Conservation (phyloP, 1,284 basidiomycete genomes). For the Irpex lacteus region DNA sequence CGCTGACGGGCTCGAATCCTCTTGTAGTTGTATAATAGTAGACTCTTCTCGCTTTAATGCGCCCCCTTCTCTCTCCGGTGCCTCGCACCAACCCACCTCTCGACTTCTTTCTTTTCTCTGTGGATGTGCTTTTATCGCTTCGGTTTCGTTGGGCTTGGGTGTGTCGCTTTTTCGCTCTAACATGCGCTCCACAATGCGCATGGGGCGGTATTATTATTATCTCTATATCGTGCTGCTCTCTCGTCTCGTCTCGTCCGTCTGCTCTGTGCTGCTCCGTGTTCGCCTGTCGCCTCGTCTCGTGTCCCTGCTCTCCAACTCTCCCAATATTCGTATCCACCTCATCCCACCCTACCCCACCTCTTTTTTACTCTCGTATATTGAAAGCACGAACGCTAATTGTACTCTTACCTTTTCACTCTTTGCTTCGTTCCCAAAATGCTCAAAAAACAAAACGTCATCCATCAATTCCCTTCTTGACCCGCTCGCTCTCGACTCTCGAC, state of each 20-base stretch:
- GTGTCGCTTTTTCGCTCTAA: background rate
- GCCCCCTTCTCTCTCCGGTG: background rate
- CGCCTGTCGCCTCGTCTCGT: background rate
- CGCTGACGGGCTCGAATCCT: conserved; percentile 5
- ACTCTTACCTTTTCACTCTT: background rate
- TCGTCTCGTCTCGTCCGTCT: background rate
- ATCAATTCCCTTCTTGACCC: too few species aligned
- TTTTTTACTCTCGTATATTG: background rate
- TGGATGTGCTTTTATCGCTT: background rate
- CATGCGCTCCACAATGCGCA: background rate
- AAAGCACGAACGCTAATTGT: conserved; percentile 1
- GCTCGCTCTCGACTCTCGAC: background rate
- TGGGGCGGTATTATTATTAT: background rate
- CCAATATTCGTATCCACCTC: background rate
- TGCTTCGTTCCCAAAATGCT: background rate
- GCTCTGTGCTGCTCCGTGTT: background rate
- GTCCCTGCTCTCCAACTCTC: background rate
- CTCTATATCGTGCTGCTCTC: background rate
- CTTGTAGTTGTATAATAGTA: conserved; percentile 1
- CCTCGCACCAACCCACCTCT: background rate
- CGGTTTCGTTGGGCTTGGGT: background rate
- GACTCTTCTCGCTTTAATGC: background rate
- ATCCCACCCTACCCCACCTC: background rate
- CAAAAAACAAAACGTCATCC: background rate
- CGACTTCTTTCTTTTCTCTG: background rate